Conservation (phyloP, 2,329 filamentous ascomycete genomes). For the Microdochium bolleyi region DNA sequence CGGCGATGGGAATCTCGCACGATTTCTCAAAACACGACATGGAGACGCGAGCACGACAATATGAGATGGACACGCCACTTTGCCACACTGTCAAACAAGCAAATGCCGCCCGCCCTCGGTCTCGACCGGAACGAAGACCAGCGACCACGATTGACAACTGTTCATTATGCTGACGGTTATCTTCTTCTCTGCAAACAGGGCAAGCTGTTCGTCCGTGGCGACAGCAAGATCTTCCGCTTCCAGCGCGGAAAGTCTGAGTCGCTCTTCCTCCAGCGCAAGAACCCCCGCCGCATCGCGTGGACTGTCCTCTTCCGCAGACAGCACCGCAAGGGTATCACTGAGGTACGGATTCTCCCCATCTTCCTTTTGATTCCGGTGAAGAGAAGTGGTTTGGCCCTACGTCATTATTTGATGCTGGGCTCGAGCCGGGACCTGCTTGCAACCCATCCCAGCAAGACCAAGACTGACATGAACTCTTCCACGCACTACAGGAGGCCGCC, state of each 20-base stretch:
- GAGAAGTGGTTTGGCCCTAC: not conserved
- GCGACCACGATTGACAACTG: slow-evolving; percentile 6
- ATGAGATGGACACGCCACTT: not conserved
- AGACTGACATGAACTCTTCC: slow-evolving; percentile 13
- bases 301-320: slow-evolving; percentile 96
- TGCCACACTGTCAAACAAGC: not conserved
- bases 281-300: slow-evolving; percentile 98
- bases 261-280: slow-evolving; percentile 99
- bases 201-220: slow-evolving; percentile 98
- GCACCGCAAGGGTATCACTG: slow-evolving; percentile 99
- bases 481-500: slow-evolving; percentile 77
- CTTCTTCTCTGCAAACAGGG: slow-evolving; percentile 51
- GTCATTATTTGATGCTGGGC: not conserved
- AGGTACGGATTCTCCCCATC: slow-evolving; percentile 58
- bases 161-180: slow-evolving; percentile 14
- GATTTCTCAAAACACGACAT: not conserved
- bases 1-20: not conserved
- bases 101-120: not conserved
- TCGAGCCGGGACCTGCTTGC: not conserved
- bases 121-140: slow-evolving; percentile 33
- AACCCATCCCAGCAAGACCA: not conserved
- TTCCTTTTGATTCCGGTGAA: not conserved
- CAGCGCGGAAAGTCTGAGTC: slow-evolving; percentile 99
- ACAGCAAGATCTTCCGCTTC: slow-evolving; percentile 99
- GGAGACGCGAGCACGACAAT: not conserved